These are phyloP conservation scores for Scheffersomyces amazonensis DNA, from an alignment of 805 yeast genomes.

Conservation along the genomic window DNA sequence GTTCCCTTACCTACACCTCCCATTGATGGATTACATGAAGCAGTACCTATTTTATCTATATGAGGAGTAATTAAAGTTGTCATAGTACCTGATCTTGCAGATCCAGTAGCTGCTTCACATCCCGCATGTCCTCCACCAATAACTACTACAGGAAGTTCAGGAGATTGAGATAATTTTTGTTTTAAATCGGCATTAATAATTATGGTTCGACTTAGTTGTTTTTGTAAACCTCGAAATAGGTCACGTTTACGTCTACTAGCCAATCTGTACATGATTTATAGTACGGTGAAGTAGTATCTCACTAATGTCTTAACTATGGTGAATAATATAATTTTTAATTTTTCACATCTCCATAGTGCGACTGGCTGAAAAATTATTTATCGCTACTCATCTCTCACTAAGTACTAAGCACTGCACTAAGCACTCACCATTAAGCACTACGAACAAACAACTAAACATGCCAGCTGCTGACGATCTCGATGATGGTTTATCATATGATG, in stretches of 20 bases:
- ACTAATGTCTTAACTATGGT: no score
- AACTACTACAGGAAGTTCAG: constrained; percentile 67
- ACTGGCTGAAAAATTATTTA: not conserved
- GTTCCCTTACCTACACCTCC: constrained; percentile 99
- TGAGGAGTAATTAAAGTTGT: constrained; percentile 79
- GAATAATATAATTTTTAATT: no score
- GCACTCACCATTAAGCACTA: no score
- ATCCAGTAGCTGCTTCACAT: constrained; percentile 92
- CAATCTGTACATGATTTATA: not conserved
- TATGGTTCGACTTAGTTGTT: constrained; percentile 11
- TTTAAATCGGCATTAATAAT: constrained; percentile 35
- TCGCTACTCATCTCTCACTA: constrained; percentile 1
- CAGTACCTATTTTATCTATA: constrained; percentile 76
- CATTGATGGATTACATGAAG: constrained; percentile 96
- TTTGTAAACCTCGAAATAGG: not conserved
- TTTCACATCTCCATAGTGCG: no score
- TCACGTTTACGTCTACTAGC: not conserved
- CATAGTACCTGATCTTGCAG: constrained; percentile 77
- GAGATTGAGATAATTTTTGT: constrained; percentile 22
- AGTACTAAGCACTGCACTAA: no score
- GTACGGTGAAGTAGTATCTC: no score
- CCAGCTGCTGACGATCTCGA: constrained; percentile 66
- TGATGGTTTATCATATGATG: constrained; percentile 68
- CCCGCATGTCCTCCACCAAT: constrained; percentile 99
- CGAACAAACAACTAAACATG: not conserved